A percentile compares a stretch with the other conserved stretches of the same genome.
Evolutionary conservation across 2,329 filamentous ascomycete genomes (phyloP).

Genomic region (Phyllosticta citrichinensis): DNA sequence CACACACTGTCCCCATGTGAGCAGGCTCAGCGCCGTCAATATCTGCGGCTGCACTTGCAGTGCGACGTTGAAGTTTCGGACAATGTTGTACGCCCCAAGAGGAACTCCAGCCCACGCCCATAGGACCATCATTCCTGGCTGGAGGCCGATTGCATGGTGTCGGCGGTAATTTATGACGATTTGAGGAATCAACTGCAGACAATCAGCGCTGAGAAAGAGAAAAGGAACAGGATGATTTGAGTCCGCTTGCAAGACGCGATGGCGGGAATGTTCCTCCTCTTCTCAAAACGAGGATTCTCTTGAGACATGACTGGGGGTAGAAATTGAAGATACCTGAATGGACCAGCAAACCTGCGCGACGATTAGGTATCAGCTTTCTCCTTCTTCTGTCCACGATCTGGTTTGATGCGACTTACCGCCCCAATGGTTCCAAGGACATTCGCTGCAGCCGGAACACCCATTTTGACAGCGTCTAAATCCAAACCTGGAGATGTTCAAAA

Average conservation of each 20-base stretch:
- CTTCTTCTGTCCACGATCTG: neutral
- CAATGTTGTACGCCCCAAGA: conserved; percentile 52
- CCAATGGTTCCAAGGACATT: conserved; percentile 51
- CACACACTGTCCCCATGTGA: conserved; percentile 47
- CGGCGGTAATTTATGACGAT: conserved; percentile 58
- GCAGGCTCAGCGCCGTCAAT: conserved; percentile 40
- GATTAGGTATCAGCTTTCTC: neutral
- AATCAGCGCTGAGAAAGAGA: neutral
- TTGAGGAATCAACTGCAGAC: conserved; percentile 53
- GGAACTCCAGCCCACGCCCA: conserved; percentile 61
- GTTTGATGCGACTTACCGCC: conserved; percentile 35
- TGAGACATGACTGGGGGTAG: too few species aligned
- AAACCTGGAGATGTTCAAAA: neutral
- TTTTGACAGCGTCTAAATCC: conserved; percentile 16
- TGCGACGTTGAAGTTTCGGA: conserved; percentile 43
- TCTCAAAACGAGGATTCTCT: too few species aligned
- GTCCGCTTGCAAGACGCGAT: neutral
- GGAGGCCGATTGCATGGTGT: conserved; percentile 55
- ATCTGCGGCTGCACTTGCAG: conserved; percentile 47
- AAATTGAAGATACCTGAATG: conserved; percentile 39
- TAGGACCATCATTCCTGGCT: conserved; percentile 62
- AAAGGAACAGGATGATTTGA: neutral
- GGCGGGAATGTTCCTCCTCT: too few species aligned
- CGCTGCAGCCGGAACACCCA: conserved; percentile 47
- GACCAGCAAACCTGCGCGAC: conserved; percentile 49